phyloP scores from a whole-genome alignment of 23 red algal genomes.

The Gracilaria vermiculophylla region DNA sequence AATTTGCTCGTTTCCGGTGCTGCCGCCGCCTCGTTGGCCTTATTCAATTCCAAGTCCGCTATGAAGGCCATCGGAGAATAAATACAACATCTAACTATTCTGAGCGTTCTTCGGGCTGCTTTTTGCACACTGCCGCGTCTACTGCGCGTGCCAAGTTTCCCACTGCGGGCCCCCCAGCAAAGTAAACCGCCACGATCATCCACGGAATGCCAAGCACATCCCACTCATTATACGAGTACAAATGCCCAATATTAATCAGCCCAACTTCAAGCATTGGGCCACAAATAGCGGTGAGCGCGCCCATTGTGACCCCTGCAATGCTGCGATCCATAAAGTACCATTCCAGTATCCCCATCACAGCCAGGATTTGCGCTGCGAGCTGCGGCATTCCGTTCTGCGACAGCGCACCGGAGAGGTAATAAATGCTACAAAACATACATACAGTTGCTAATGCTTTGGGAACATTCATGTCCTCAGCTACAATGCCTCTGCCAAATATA shows the following conservation, averaged over 20 bases:
- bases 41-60: constrained; percentile 62
- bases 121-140: neutral
- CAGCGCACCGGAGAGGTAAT: constrained; percentile 13
- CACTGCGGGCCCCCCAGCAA: constrained; percentile 26
- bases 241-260: constrained; percentile 12
- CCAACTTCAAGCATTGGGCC: neutral
- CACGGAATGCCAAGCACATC: constrained; percentile 23
- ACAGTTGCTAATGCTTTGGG: constrained; percentile 26
- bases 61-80: constrained; percentile 64
- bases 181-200: constrained; percentile 37
- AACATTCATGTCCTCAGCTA: neutral
- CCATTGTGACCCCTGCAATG: neutral
- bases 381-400: neutral
- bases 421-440: constrained; percentile 20
- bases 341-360: neutral
- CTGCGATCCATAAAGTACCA: constrained; percentile 28
- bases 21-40: constrained; percentile 41
- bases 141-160: constrained; percentile 10
- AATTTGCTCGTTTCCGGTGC: constrained; percentile 51
- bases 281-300: neutral
- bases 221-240: neutral
- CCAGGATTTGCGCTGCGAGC: neutral
- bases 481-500: neutral
- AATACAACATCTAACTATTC: neutral
- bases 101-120: neutral